phyloP scores from a whole-genome alignment of 164 flowering plant species.

The Berberis thunbergii region DNA sequence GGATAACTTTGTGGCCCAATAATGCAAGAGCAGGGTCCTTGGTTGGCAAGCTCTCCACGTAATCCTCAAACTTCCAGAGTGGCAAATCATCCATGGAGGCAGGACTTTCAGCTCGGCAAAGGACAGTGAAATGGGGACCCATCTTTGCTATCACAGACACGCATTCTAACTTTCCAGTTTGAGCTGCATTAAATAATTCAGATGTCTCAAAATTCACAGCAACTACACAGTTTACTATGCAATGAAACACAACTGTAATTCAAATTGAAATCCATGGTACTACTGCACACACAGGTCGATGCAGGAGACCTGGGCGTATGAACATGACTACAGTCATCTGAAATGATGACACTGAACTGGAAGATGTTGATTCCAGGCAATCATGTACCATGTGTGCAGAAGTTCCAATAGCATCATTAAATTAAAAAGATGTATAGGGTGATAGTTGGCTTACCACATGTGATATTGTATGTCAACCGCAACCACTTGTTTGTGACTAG shows the following conservation, averaged over 20 bases:
- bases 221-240: not conserved
- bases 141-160: conserved; percentile 60
- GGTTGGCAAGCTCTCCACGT: conserved; percentile 63
- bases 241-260: not conserved
- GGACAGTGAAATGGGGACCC: conserved; percentile 63
- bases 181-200: conserved; percentile 41
- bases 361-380: too few relatives aligned
- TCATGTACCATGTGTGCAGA: too few relatives aligned
- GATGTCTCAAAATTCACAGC: not conserved
- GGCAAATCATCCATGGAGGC: conserved; percentile 89
- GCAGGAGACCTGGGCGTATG: too few relatives aligned
- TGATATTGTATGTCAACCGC: conserved; percentile 69
- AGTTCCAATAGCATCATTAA: not conserved
- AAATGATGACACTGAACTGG: too few relatives aligned
- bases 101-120: conserved; percentile 96
- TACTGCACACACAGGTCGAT: too few relatives aligned
- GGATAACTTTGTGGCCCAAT: conserved; percentile 1
- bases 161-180: conserved; percentile 97
- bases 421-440: conserved; percentile 5
- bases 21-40: conserved; percentile 93
- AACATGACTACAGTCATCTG: too few relatives aligned
- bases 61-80: conserved; percentile 92
- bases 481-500: conserved; percentile 74
- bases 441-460: conserved; percentile 43
- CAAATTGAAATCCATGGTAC: too few relatives aligned